Conservation (phyloP, 371 early-diverging fungal species). For the Actinomucor elegans region DNA sequence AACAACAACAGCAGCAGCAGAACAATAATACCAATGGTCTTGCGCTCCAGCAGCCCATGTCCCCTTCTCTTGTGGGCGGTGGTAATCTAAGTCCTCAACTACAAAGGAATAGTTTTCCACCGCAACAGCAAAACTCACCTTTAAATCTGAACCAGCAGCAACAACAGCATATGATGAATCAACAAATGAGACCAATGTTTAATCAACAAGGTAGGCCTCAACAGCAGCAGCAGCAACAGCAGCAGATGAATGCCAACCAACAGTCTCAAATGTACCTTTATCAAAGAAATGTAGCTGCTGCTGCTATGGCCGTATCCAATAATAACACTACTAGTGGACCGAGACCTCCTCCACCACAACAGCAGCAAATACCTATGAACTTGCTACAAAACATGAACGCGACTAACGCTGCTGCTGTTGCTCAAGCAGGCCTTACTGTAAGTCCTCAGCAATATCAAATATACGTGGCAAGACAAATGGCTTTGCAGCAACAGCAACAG, state of each 20-base stretch:
- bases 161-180: conserved; percentile 19
- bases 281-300: conserved; percentile 29
- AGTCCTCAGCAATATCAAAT: conserved; percentile 39
- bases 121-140: too few relatives aligned
- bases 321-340: too few relatives aligned
- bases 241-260: too few relatives aligned
- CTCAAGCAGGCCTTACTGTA: conserved; percentile 19
- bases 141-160: conserved; percentile 19
- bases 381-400: conserved; percentile 25
- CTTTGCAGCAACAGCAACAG: conserved; percentile 32
- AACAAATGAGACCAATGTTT: conserved; percentile 21
- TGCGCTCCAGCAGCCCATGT: conserved; percentile 29
- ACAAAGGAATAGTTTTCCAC: conserved; percentile 12
- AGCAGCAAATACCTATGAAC: conserved; percentile 24
- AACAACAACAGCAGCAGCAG: too few relatives aligned
- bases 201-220: conserved; percentile 30
- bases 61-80: conserved; percentile 33
- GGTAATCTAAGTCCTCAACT: conserved; percentile 30
- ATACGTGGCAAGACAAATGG: conserved; percentile 36
- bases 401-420: conserved; percentile 6
- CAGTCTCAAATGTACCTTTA: conserved; percentile 32
- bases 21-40: conserved; percentile 10
- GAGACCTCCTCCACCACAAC: conserved; percentile 6
- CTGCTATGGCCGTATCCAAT: conserved; percentile 9
- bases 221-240: conserved; percentile 18